These are phyloP conservation scores for Termitomyces sp. DNA, from an alignment of 768 basidiomycete species.

Conservation along the genomic window DNA sequence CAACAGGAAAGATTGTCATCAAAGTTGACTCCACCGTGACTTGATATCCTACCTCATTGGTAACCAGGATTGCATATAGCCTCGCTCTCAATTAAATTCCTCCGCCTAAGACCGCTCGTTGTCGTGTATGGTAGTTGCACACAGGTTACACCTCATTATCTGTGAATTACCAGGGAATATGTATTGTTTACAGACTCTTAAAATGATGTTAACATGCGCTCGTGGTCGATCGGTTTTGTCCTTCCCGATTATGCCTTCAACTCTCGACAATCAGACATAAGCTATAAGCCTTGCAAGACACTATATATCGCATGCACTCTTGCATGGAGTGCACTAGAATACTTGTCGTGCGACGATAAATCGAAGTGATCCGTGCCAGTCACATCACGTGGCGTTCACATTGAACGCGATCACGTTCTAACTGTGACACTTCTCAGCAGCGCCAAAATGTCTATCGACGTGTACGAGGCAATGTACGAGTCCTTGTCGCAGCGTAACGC, in stretches of 20 bases:
- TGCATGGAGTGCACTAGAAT: not conserved
- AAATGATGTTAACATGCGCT: not conserved
- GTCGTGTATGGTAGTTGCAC: not conserved
- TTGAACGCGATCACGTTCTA: not conserved
- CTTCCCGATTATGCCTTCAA: not conserved
- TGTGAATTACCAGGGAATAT: not conserved
- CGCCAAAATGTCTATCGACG: conserved; percentile 31
- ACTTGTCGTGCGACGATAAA: too few relatives aligned
- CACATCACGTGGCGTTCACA: conserved; percentile 6
- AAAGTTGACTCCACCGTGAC: conserved; percentile 27
- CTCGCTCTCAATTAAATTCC: not conserved
- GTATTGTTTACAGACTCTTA: not conserved
- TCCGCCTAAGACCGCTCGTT: not conserved
- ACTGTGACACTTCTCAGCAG: not conserved
- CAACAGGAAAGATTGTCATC: conserved; percentile 65
- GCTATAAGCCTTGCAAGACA: too few relatives aligned
- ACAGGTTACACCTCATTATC: not conserved
- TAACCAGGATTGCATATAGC: not conserved
- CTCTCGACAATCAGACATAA: too few relatives aligned
- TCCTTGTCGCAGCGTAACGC: not conserved
- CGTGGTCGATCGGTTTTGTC: not conserved
- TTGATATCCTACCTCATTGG: not conserved
- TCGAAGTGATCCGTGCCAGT: too few relatives aligned
- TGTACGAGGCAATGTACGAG: conserved; percentile 43
- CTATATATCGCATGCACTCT: not conserved